phyloP scores from a whole-genome alignment of 2,329 filamentous ascomycete genomes.

The Parasarocladium wereldwijsianum region DNA sequence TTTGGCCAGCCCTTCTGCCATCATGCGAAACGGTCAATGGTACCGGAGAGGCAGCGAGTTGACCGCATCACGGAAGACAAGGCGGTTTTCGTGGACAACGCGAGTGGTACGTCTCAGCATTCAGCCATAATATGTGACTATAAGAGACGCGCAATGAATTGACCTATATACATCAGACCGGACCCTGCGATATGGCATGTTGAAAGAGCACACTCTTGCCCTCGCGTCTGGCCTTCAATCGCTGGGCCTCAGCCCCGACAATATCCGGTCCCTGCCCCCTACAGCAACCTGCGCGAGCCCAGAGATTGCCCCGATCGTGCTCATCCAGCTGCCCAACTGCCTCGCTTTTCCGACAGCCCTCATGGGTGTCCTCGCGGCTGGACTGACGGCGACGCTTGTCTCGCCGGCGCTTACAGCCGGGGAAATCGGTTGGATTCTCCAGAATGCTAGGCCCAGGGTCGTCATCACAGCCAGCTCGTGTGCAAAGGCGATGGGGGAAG shows the following conservation, averaged over 20 bases:
- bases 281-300: conserved; percentile 22
- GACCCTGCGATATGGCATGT: conserved; percentile 18
- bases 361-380: conserved; percentile 23
- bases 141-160: not conserved
- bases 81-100: conserved; percentile 25
- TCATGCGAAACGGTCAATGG: conserved; percentile 12
- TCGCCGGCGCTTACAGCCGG: conserved; percentile 23
- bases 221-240: conserved; percentile 19
- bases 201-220: conserved; percentile 19
- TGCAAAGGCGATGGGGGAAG: conserved; percentile 17
- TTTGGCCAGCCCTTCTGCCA: conserved; percentile 21
- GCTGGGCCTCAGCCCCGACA: conserved; percentile 20
- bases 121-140: not conserved
- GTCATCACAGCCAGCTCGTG: conserved; percentile 20
- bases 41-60: conserved; percentile 15
- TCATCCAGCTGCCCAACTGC: conserved; percentile 27
- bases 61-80: conserved; percentile 16
- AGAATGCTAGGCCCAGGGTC: conserved; percentile 22
- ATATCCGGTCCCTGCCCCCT: conserved; percentile 19
- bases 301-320: conserved; percentile 24
- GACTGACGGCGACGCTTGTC: conserved; percentile 23
- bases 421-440: conserved; percentile 25
- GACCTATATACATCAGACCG: conserved; percentile 13
- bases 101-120: conserved; percentile 14
- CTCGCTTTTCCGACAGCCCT: conserved; percentile 21